Percentiles rank a stretch among this genome's conserved stretches.
These are phyloP conservation scores for Excoecaria cochinchinensis DNA, from an alignment of 345 rosid species.

Conservation along the genomic window DNA sequence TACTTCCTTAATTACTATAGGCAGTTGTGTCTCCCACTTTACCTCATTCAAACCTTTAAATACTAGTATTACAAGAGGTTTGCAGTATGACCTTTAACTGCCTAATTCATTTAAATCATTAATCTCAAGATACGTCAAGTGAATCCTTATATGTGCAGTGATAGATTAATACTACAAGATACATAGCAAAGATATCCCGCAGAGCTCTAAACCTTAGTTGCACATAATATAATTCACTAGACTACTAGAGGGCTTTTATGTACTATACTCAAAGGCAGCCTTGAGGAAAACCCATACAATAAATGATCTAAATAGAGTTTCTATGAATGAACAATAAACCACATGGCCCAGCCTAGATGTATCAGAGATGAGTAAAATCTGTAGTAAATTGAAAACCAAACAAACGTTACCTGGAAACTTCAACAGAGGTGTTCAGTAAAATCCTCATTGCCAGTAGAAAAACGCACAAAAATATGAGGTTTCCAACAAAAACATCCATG, in stretches of 20 bases:
- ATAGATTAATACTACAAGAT: background rate
- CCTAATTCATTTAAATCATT: background rate
- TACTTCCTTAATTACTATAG: background rate
- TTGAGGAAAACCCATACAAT: background rate
- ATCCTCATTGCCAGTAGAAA: conserved; percentile 44
- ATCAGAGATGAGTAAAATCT: background rate
- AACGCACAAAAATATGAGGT: conserved; percentile 49
- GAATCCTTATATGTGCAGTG: background rate
- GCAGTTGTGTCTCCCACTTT: background rate
- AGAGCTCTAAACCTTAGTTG: background rate
- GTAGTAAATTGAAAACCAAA: background rate
- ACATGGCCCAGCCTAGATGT: background rate
- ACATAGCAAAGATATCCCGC: background rate
- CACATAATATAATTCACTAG: background rate
- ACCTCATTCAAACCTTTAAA: background rate
- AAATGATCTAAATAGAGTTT: background rate
- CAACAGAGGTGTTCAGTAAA: conserved; percentile 36
- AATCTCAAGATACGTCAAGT: conserved; percentile 2
- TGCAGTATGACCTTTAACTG: background rate
- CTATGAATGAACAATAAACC: background rate
- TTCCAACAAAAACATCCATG: conserved; percentile 56
- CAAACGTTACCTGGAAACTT: conserved; percentile 43
- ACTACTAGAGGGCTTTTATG: too few relatives aligned
- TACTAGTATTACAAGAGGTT: background rate
- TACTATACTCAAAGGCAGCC: background rate